Evolutionary conservation across 345 rosid species (phyloP), one percentile per base, ranked within the genome.

Genomic region (Aquilaria sinensis): DNA sequence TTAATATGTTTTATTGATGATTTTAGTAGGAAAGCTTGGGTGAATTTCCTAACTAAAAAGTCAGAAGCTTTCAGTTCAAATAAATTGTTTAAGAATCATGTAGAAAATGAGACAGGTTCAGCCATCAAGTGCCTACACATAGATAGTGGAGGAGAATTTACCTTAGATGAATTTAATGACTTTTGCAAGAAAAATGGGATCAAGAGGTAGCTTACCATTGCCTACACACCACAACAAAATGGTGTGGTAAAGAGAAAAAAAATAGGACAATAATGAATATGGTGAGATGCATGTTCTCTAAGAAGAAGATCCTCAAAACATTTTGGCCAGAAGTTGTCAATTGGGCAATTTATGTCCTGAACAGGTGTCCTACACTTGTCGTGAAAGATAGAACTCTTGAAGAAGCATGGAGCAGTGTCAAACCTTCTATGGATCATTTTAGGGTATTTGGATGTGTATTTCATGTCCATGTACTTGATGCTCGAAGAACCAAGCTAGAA

Each of bases 201-300:
- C 29, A 11, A 11, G 1, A 15, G 29, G 6, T 30, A 51, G 55
- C 29, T 51, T 15, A n/a, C 29, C 9, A 14, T 2, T 3, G 9
- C 6, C 0, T 51, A 51, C 8, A 6, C 55, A 2, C 48, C 67
- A 15, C 58, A 71, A 47, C 58, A 66, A 1, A 70, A 59, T 33
- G 33, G 56, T 10, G 61, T 59, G 23, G 70, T 47, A 0, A 50
- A 70, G 23, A 52, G 61, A 30, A 59, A 58, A 59, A 58, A 10
- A 60, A 59, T 9, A 41, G 31, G 12, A 68, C 46, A 8, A 2
- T 70, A 5, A 53, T 63, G 48, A 47, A 70, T 14, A 51, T 51
- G 45, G 53, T 70, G 1, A n/a, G 62, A 13, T 49, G 49, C 13
- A 70, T 70, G 64, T 9, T 70, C 12, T 14, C 12, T 37, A 5